A percentile compares a stretch with the other conserved stretches of the same genome.
These are phyloP conservation scores for Ophiosphaerella narmari DNA, from an alignment of 2,329 filamentous ascomycete genomes.

Conservation along the genomic window DNA sequence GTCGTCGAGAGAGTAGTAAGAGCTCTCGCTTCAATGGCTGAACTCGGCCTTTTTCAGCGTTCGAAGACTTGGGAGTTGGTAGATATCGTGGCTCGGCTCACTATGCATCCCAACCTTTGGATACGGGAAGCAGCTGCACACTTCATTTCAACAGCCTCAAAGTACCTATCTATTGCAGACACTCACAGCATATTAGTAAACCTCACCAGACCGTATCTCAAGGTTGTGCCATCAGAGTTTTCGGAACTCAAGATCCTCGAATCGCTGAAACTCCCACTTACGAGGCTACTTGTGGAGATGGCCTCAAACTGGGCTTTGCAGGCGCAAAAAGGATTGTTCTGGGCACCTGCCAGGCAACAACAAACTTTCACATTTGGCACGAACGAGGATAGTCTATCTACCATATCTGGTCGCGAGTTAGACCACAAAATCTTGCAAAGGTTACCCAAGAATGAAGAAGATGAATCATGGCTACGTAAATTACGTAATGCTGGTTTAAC, in stretches of 20 bases:
- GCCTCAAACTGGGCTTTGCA: conserved; percentile 85
- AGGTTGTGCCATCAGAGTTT: conserved; percentile 70
- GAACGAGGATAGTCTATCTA: conserved; percentile 58
- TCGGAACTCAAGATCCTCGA: conserved; percentile 78
- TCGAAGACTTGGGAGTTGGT: conserved; percentile 86
- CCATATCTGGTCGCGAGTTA: conserved; percentile 62
- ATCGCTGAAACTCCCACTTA: conserved; percentile 78
- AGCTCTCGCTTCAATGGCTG: conserved; percentile 85
- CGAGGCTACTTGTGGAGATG: conserved; percentile 81
- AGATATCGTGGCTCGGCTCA: conserved; percentile 80
- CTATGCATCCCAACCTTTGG: conserved; percentile 94
- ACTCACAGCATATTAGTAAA: conserved; percentile 82
- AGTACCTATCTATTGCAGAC: conserved; percentile 78
- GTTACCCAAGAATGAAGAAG: conserved; percentile 81
- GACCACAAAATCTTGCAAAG: conserved; percentile 64
- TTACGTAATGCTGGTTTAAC: conserved; percentile 82
- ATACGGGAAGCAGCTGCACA: conserved; percentile 87
- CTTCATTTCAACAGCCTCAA: conserved; percentile 78
- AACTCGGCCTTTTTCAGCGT: conserved; percentile 83
- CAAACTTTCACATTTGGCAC: conserved; percentile 71
- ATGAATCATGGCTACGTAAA: conserved; percentile 89
- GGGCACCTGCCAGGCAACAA: conserved; percentile 75
- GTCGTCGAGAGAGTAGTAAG: conserved; percentile 90
- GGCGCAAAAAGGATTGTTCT: conserved; percentile 81
- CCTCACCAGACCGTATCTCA: conserved; percentile 80